Base-by-base conservation (phyloP, 768 basidiomycete species). In the Imleria badia region DNA sequence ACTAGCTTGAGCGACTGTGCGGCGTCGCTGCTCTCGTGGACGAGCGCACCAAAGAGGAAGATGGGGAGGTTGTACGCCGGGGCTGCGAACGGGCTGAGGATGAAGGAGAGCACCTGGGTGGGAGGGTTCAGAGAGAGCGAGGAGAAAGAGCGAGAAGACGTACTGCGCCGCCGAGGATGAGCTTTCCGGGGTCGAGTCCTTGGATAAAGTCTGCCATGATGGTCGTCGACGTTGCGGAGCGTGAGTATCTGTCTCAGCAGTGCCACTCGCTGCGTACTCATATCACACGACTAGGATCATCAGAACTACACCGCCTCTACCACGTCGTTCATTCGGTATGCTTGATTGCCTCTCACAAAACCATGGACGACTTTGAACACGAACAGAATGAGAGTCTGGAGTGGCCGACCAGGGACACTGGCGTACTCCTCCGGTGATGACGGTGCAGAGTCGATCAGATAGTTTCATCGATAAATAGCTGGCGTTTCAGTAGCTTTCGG, bases 11-110 rank as follows among this genome's bases (percentile, higher is more conserved):
- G 67, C 6, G 88, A 85, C 57, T 85, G 82, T 6, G 76, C 60
- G 1, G 82, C 82, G 45, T 91, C 89, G 10, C 75, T 72, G 52
- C 77, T 82, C 63, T 93, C 91, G 62, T 88, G 85, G 0, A 79
- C 84, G 67, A 90, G 85, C 2, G 75, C 72, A 1, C 91, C 91
- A 57, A 91, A 92, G 23, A 94, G 77, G 59, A 91, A 87, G 48
- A 94, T 76, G n/a, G 91, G 84, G 20, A 94, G 75, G 66, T 94
- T 94, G 69, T 94, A 94, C 2, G 77, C 66, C 2, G 90, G 87
- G 1, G 82, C 72, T 1, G 74, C 59, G 65, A 83, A 87, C 6
- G 85, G 76, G 54, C 73, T 73, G 42, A 81, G 72, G 43, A 78
- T 45, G 58, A 89, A 85, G 14, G 89, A 84, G 26, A 92, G 70